phyloP scores from a whole-genome alignment of 2,329 filamentous ascomycete genomes.

The Botrytis medusae region DNA sequence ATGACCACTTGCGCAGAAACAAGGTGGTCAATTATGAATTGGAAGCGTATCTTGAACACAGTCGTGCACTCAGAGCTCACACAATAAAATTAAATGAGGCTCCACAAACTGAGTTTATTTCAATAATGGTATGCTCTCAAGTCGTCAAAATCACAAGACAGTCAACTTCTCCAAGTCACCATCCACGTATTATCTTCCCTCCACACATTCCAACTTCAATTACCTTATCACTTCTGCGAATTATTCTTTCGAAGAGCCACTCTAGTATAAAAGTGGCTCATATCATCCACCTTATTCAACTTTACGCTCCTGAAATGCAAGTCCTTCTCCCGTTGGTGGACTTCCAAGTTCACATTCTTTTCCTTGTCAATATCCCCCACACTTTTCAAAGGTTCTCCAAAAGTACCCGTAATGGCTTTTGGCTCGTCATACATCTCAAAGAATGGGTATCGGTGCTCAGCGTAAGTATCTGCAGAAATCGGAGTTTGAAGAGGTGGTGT shows the following conservation, averaged over 20 bases:
- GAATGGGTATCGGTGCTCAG: neutral
- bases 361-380: neutral
- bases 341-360: neutral
- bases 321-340: neutral
- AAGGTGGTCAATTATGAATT: no score
- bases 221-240: rapidly evolving
- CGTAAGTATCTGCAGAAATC: neutral
- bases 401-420: neutral
- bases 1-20: neutral
- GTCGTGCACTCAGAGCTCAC: no score
- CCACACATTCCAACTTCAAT: no score
- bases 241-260: neutral
- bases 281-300: neutral
- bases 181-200: no score
- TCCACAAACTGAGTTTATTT: neutral
- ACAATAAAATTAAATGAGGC: neutral
- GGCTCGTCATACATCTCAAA: constrained; percentile 16
- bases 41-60: neutral
- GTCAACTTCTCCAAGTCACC: no score
- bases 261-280: neutral
- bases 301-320: neutral
- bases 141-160: neutral
- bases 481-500: constrained; percentile 9
- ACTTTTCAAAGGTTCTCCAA: neutral
- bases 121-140: neutral